Evolutionary conservation across 768 basidiomycete species (phyloP).

Genomic region (Russula emetica): DNA sequence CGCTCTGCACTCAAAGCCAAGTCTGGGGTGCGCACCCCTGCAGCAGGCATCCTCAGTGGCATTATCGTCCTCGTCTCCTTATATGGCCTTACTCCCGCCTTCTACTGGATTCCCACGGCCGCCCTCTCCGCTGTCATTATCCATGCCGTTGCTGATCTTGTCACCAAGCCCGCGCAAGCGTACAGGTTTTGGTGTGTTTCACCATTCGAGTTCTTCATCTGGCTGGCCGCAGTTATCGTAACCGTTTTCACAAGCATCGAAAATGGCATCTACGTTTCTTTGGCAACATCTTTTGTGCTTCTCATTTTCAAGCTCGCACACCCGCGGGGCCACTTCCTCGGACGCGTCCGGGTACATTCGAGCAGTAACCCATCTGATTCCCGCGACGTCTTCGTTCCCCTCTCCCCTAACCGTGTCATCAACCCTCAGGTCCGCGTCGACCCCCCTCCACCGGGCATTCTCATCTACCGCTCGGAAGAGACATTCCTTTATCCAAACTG

Average conservation of each 20-base stretch:
- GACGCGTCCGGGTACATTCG: constrained; percentile 62
- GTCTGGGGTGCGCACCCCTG: constrained; percentile 94
- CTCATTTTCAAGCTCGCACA: constrained; percentile 83
- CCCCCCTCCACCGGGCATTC: constrained; percentile 77
- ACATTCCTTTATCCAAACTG: constrained; percentile 84
- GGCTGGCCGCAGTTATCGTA: constrained; percentile 78
- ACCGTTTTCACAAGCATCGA: constrained; percentile 94
- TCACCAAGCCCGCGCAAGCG: constrained; percentile 77
- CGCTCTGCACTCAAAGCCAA: constrained; percentile 96
- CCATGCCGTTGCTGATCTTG: constrained; percentile 84
- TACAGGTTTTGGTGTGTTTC: constrained; percentile 93
- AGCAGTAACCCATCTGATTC: constrained; percentile 34
- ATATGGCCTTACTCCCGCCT: constrained; percentile 90
- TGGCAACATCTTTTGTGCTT: constrained; percentile 71
- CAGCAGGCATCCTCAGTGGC: constrained; percentile 80
- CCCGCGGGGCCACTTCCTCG: constrained; percentile 88
- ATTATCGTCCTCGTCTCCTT: constrained; percentile 89
- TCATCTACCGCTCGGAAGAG: constrained; percentile 92
- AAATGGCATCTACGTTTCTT: constrained; percentile 85
- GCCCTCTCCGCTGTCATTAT: constrained; percentile 92
- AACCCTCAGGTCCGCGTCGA: constrained; percentile 68
- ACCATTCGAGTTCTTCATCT: constrained; percentile 89
- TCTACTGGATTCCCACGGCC: constrained; percentile 83
- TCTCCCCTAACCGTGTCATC: constrained; percentile 52
- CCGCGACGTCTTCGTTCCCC: constrained; percentile 83